These are phyloP conservation scores for Erysiphe pisi DNA, from an alignment of 2,329 filamentous ascomycete species.

Conservation along the genomic window DNA sequence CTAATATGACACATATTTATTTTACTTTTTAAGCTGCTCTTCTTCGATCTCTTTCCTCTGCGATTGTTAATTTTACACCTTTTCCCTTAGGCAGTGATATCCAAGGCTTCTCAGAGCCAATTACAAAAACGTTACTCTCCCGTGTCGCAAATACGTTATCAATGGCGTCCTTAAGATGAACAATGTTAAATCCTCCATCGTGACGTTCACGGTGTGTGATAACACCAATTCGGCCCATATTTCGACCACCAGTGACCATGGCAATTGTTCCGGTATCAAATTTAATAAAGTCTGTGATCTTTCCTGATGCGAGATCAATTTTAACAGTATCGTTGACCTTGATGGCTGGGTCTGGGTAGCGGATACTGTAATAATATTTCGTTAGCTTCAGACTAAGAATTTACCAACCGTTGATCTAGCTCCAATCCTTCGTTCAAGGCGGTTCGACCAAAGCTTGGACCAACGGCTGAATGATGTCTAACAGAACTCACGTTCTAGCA, in stretches of 20 bases:
- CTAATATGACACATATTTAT: no score
- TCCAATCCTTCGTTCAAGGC: constrained; percentile 33
- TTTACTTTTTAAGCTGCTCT: no score
- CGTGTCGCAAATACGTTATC: constrained; percentile 99
- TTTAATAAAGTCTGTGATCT: constrained; percentile 96
- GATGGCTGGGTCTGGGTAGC: constrained; percentile 96
- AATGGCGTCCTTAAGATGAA: constrained; percentile 99
- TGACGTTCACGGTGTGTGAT: constrained; percentile 99
- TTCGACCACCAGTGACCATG: constrained; percentile 99
- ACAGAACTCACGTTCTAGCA: constrained; percentile 99
- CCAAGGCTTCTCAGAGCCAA: constrained; percentile 98
- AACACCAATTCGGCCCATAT: constrained; percentile 99
- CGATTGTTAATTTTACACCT: constrained; percentile 99
- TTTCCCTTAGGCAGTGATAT: constrained; percentile 99
- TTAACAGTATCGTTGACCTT: constrained; percentile 99
- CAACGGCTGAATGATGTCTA: constrained; percentile 99
- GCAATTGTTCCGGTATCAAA: constrained; percentile 98
- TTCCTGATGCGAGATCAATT: constrained; percentile 93
- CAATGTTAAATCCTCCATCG: constrained; percentile 99
- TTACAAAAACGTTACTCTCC: constrained; percentile 99
- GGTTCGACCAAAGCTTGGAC: constrained; percentile 88
- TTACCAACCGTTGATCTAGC: constrained; percentile 38
- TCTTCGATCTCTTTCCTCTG: constrained; percentile 97
- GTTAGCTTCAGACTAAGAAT: constrained; percentile 35
- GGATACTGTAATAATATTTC: constrained; percentile 57